Evolutionary conservation across 2,329 filamentous ascomycete species (phyloP), one percentile per base, ranked within the genome.

Genomic region (Ramularia endophylla): DNA sequence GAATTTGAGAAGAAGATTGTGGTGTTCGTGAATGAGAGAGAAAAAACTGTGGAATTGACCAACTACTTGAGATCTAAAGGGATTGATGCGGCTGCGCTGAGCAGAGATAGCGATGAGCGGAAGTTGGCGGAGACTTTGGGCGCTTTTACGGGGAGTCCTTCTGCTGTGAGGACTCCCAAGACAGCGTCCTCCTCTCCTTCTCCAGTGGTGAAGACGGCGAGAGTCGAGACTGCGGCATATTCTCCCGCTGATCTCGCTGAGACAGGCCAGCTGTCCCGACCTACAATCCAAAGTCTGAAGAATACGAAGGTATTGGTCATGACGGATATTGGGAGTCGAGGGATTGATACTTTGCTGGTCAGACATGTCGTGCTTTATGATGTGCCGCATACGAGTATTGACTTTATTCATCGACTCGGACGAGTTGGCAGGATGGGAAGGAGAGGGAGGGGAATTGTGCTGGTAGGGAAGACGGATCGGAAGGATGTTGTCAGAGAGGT

Each of bases 381-480:
- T 61, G 90, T 98, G n/a, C 92, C 92, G 4, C 90, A 97, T 61
- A 94, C 87, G 0, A 94, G 88, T 0, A 94, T 98, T 46, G 94
- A 98, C 65, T 98, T 98, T 58, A 95, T 98, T 58, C 94, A 98
- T 65, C 83, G 94, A 12, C 78, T 97, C 4, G 92, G 92, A 12
- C 78, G 92, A 43, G 87, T 92, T 1, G 92, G 92, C 0, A 78
- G 92, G 25, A 97, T 97, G 87, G 88, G 88, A 2, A 78, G 88
- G 47, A 77, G 92, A 61, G 92, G 92, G 12, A 76, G 89, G 41
- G 92, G 88, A 15, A 81, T 97, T 50, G 89, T 97, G 19, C 70
- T 98, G 27, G 86, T 95, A 2, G 90, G 89, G 47, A 90, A 85
- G 63, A 78, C 88, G 48, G 92, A 97, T 63, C 74, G 92, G 39